A percentile compares a stretch with the other conserved stretches of the same genome.
Conservation (phyloP, 2,329 filamentous ascomycete species). For the Bipolaris zeicola region DNA sequence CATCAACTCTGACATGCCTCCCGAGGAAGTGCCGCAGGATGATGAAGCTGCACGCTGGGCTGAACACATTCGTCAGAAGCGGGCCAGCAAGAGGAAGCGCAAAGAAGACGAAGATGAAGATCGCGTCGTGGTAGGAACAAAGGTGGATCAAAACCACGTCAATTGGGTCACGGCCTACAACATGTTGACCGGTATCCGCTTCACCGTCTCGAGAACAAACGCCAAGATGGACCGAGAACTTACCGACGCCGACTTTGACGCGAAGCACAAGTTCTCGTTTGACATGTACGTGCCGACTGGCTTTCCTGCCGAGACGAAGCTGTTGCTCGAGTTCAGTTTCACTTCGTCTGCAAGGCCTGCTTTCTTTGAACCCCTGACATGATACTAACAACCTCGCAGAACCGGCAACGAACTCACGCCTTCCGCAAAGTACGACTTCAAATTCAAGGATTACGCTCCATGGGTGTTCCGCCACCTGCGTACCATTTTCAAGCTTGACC, state of each 20-base stretch:
- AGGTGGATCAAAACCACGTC: conserved; percentile 95
- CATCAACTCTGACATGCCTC: conserved; percentile 79
- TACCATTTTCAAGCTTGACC: conserved; percentile 85
- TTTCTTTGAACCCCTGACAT: background rate
- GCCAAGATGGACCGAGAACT: conserved; percentile 92
- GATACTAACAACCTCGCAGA: conserved; percentile 55
- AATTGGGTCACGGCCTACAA: conserved; percentile 99
- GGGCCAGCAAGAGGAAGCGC: conserved; percentile 82
- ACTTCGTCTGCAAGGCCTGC: conserved; percentile 18
- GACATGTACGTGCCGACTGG: conserved; percentile 73
- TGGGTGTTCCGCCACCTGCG: conserved; percentile 97
- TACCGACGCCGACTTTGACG: conserved; percentile 89
- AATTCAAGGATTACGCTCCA: conserved; percentile 99
- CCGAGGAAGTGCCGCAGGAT: conserved; percentile 83
- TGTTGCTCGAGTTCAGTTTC: conserved; percentile 21
- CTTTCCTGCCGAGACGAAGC: conserved; percentile 24
- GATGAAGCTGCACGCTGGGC: conserved; percentile 92
- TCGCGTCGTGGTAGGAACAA: conserved; percentile 88
- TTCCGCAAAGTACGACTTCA: conserved; percentile 99
- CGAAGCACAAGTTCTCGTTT: conserved; percentile 97
- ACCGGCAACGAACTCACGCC: conserved; percentile 97
- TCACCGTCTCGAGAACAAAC: conserved; percentile 93
- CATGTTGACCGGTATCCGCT: conserved; percentile 98
- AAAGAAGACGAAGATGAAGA: conserved; percentile 92
- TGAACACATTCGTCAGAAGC: conserved; percentile 88